These are phyloP conservation scores for Xylariales sp. DNA, from an alignment of 2,329 filamentous ascomycete genomes.

Conservation along the genomic window DNA sequence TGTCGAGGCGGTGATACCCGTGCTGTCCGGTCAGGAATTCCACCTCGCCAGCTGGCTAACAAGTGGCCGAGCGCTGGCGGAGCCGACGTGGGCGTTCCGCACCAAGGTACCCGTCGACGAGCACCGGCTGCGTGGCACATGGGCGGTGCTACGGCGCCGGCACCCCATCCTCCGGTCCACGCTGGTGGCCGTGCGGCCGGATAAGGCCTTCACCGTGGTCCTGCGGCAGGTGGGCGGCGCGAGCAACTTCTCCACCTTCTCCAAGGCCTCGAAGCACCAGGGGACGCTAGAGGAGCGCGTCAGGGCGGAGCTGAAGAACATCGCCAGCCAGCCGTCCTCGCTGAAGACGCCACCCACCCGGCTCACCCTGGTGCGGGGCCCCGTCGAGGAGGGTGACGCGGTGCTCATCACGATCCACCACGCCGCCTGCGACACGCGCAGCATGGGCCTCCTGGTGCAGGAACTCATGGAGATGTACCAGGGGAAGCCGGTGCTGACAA, in stretches of 20 bases:
- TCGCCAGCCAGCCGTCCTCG: slow-evolving; percentile 18
- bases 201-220: slow-evolving; percentile 23
- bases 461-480: slow-evolving; percentile 24
- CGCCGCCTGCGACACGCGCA: slow-evolving; percentile 30
- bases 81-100: slow-evolving; percentile 24
- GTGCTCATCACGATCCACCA: slow-evolving; percentile 27
- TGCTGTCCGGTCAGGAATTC: slow-evolving; percentile 26
- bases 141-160: slow-evolving; percentile 22
- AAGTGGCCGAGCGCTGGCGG: slow-evolving; percentile 23
- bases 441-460: slow-evolving; percentile 24
- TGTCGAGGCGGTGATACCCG: slow-evolving; percentile 24
- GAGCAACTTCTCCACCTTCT: slow-evolving; percentile 6
- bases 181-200: slow-evolving; percentile 21
- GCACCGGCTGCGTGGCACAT: slow-evolving; percentile 20
- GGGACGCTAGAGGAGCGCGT: slow-evolving; percentile 5
- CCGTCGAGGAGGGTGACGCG: slow-evolving; percentile 17
- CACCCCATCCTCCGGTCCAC: slow-evolving; percentile 27
- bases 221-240: slow-evolving; percentile 4
- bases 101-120: slow-evolving; percentile 18
- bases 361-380: slow-evolving; percentile 21
- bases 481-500: slow-evolving; percentile 3
- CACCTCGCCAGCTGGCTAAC: slow-evolving; percentile 27
- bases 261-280: slow-evolving; percentile 2
- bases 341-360: slow-evolving; percentile 24
- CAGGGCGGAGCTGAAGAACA: slow-evolving; percentile 14